phyloP scores from a whole-genome alignment of 129 eudicot species.

The Kitagawia praeruptora region DNA sequence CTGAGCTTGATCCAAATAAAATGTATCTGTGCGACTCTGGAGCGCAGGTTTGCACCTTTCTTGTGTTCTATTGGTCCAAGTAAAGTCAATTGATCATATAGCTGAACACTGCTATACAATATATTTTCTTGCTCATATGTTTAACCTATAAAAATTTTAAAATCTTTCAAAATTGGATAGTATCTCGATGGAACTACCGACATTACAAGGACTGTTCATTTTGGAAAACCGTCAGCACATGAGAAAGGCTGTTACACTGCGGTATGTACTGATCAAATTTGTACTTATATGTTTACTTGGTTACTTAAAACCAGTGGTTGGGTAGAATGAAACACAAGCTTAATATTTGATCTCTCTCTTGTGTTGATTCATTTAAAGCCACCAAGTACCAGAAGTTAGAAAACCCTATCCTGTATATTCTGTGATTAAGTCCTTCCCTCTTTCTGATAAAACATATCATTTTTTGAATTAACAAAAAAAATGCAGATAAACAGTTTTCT shows the following conservation, averaged over 20 bases:
- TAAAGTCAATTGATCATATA: neutral
- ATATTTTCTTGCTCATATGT: neutral
- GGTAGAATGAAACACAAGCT: neutral
- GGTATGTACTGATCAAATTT: constrained; percentile 35
- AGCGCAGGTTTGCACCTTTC: constrained; percentile 65
- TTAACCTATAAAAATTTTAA: neutral
- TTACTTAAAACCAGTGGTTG: neutral
- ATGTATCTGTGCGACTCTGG: constrained; percentile 95
- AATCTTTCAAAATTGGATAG: constrained; percentile 14
- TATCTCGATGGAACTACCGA: constrained; percentile 97
- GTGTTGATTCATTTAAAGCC: neutral
- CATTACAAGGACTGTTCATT: constrained; percentile 95
- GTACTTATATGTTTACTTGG: constrained; percentile 10
- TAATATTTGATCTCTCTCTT: neutral
- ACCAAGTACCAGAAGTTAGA: neutral
- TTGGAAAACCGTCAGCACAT: constrained; percentile 87
- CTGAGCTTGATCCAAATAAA: constrained; percentile 84
- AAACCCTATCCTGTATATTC: neutral
- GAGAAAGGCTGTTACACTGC: constrained; percentile 92
- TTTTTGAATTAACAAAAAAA: neutral
- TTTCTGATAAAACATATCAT: neutral
- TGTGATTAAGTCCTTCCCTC: neutral
- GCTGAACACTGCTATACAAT: neutral
- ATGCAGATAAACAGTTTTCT: neutral
- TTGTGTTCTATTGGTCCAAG: neutral